Conservation (phyloP, 176 grass and related monocot species). For the Cenchrus americanus region DNA sequence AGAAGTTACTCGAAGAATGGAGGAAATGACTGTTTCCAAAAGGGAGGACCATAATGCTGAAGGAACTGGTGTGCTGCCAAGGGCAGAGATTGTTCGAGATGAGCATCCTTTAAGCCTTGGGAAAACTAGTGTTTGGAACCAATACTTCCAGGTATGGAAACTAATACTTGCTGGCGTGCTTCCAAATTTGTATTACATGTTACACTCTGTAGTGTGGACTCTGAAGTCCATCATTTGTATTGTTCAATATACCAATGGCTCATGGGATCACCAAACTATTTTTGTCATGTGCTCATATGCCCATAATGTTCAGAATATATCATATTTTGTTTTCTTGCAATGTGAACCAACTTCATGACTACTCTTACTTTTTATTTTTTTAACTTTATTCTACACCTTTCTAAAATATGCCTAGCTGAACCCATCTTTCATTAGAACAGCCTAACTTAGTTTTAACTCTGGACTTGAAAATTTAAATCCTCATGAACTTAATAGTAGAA, state of each 20-base stretch:
- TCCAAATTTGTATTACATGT: background rate
- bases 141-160: constrained; percentile 87
- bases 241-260: background rate
- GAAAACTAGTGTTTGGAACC: constrained; percentile 96
- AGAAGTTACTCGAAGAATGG: constrained; percentile 94
- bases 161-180: constrained; percentile 8
- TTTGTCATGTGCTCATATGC: background rate
- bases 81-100: constrained; percentile 71
- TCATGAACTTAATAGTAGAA: background rate
- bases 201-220: background rate
- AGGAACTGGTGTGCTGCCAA: constrained; percentile 74
- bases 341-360: constrained; percentile 6
- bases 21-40: constrained; percentile 61
- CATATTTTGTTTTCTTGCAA: background rate
- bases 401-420: background rate
- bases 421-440: background rate
- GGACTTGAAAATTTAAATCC: constrained; percentile 1
- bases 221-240: background rate
- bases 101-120: constrained; percentile 94
- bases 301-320: background rate
- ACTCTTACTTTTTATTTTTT: background rate
- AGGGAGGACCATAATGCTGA: constrained; percentile 56
- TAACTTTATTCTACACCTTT: background rate
- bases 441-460: background rate
- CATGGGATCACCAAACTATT: background rate